Percentiles rank a stretch among this genome's conserved stretches.
Conservation (phyloP, 441 rosid genomes). For the Theobroma grandiflorum region DNA sequence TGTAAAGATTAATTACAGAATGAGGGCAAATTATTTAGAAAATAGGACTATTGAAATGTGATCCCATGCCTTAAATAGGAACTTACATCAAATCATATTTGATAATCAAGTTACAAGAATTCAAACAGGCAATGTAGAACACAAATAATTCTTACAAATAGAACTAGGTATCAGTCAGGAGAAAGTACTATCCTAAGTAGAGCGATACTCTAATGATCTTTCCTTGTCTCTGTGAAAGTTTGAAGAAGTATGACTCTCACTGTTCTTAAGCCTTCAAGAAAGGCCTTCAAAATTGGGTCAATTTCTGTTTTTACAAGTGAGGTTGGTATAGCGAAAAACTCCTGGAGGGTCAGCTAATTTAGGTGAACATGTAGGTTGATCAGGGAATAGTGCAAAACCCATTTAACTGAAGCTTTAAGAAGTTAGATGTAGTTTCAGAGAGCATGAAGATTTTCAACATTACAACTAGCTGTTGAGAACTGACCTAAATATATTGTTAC, state of each 20-base stretch:
- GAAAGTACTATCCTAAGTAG: neutral
- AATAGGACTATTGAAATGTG: neutral
- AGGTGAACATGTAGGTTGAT: neutral
- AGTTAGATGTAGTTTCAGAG: neutral
- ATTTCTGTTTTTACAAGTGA: neutral
- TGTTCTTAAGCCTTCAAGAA: neutral
- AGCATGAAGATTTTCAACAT: neutral
- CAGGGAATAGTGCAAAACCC: neutral
- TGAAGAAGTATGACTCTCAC: neutral
- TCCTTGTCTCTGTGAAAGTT: neutral
- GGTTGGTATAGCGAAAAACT: neutral
- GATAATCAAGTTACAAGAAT: neutral
- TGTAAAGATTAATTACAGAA: neutral
- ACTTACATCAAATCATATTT: neutral
- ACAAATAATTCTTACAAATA: neutral
- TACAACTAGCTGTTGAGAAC: neutral
- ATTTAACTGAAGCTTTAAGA: neutral
- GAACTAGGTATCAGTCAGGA: neutral
- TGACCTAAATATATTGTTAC: neutral
- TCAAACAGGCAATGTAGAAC: neutral
- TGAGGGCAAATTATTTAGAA: neutral
- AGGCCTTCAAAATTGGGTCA: neutral
- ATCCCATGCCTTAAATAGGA: slow-evolving; percentile 1
- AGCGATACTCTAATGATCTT: neutral
- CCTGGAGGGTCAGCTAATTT: neutral